A percentile compares a stretch with the other conserved stretches of the same genome.
phyloP scores from a whole-genome alignment of 768 basidiomycete genomes.

The Leccinum uliginosum region DNA sequence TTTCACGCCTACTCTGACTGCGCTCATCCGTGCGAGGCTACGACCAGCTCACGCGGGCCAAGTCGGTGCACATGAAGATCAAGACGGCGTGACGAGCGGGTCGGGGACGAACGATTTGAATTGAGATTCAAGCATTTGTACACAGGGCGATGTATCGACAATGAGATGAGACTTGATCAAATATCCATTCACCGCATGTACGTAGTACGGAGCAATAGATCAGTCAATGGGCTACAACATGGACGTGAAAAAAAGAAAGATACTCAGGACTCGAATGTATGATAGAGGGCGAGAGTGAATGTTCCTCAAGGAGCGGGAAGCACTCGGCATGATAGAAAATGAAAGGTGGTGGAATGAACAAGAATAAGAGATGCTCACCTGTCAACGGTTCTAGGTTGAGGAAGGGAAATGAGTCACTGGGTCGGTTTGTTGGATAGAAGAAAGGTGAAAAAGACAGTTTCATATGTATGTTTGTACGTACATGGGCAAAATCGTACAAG shows the following conservation, averaged over 20 bases:
- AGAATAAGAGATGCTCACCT: too few relatives aligned
- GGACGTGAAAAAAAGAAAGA: background rate
- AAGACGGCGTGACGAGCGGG: slow-evolving; percentile 36
- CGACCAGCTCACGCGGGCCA: slow-evolving; percentile 78
- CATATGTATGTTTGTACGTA: too few relatives aligned
- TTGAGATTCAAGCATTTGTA: background rate
- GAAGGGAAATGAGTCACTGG: too few relatives aligned
- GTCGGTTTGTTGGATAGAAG: too few relatives aligned
- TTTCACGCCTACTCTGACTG: too few relatives aligned
- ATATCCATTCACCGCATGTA: background rate
- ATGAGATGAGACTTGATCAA: too few relatives aligned
- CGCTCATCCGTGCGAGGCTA: slow-evolving; percentile 31
- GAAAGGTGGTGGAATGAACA: too few relatives aligned
- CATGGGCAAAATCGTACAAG: too few relatives aligned
- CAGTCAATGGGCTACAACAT: background rate
- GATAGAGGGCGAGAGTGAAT: too few relatives aligned
- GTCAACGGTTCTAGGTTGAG: too few relatives aligned
- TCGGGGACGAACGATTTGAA: background rate
- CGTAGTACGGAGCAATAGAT: background rate
- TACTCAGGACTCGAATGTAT: slow-evolving; percentile 34
- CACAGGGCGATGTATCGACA: background rate
- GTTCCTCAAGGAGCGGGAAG: slow-evolving; percentile 30
- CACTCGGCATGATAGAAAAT: slow-evolving; percentile 30
- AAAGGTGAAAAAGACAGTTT: too few relatives aligned
- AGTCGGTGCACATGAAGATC: slow-evolving; percentile 82